phyloP scores from a whole-genome alignment of 257 asterid genomes.

The Solanum clarkiae region DNA sequence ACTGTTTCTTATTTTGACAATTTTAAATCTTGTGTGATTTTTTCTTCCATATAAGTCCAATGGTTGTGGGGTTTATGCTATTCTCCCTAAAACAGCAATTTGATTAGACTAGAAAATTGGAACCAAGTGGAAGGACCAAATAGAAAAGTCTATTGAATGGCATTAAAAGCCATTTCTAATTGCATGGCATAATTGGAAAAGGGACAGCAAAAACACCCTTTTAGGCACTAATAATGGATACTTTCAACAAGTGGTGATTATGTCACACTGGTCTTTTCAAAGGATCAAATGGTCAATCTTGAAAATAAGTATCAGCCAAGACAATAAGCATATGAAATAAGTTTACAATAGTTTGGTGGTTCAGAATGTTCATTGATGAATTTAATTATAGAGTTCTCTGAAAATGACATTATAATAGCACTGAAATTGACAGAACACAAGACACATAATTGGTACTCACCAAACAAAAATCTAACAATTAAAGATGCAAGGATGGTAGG shows the following conservation, averaged over 20 bases:
- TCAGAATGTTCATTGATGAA: background rate
- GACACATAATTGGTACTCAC: background rate
- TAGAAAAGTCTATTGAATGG: slow-evolving; percentile 4
- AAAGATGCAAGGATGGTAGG: background rate
- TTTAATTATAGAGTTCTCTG: background rate
- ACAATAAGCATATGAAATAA: background rate
- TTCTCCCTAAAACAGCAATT: background rate
- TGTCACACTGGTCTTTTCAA: slow-evolving; percentile 8
- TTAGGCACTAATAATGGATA: slow-evolving; percentile 7
- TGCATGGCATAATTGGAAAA: background rate
- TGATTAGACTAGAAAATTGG: background rate
- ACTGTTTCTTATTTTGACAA: background rate
- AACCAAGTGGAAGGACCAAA: slow-evolving; percentile 15
- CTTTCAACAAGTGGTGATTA: slow-evolving; percentile 9
- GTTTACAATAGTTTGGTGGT: background rate
- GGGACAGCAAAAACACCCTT: slow-evolving; percentile 6
- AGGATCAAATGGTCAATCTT: background rate
- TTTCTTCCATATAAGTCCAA: background rate
- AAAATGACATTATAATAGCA: background rate
- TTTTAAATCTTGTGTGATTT: background rate
- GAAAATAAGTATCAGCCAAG: background rate
- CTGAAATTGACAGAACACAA: background rate
- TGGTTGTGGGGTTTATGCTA: background rate
- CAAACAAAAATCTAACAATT: background rate
- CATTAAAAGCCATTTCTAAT: slow-evolving; percentile 2